Conservation (phyloP, 2,329 filamentous ascomycete species). For the Pestalotiopsis sp. region DNA sequence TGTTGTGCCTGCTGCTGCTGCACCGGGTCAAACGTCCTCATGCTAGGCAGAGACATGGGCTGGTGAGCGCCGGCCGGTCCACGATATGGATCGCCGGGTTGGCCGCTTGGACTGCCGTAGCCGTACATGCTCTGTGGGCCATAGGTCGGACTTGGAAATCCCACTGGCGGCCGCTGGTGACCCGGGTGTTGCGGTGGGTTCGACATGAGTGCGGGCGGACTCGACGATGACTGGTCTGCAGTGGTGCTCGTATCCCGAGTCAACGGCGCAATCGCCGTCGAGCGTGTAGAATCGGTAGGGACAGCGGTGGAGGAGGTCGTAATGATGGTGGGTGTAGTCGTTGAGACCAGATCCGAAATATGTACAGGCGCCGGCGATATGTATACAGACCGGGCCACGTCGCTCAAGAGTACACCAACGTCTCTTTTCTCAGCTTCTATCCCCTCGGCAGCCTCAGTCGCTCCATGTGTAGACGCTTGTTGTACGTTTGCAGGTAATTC, state of each 20-base stretch:
- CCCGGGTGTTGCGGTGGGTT: slow-evolving; percentile 30
- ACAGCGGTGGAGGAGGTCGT: not conserved
- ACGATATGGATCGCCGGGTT: slow-evolving; percentile 38
- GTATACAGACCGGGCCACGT: slow-evolving; percentile 7
- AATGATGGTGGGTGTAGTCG: not conserved
- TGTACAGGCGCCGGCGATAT: not conserved
- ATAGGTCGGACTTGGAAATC: slow-evolving; percentile 30
- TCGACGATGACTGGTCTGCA: slow-evolving; percentile 19
- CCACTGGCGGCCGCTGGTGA: slow-evolving; percentile 25
- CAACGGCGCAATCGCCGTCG: slow-evolving; percentile 19
- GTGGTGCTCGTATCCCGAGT: slow-evolving; percentile 19
- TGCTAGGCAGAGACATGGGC: slow-evolving; percentile 43
- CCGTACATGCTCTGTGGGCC: slow-evolving; percentile 31
- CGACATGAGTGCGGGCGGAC: slow-evolving; percentile 27
- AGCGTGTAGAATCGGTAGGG: not conserved
- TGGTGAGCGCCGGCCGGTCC: slow-evolving; percentile 30
- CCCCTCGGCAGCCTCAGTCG: slow-evolving; percentile 3
- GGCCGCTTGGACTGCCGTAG: slow-evolving; percentile 26
- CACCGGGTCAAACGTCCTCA: slow-evolving; percentile 44
- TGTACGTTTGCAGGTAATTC: not conserved
- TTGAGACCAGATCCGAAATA: not conserved
- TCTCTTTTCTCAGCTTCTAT: slow-evolving; percentile 7
- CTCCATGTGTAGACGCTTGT: slow-evolving; percentile 6
- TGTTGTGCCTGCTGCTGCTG: slow-evolving; percentile 31
- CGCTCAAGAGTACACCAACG: not conserved